A percentile compares a stretch with the other conserved stretches of the same genome.
Conservation (phyloP, 2,329 filamentous ascomycete genomes). For the Nannizziopsis arthrosporioides region DNA sequence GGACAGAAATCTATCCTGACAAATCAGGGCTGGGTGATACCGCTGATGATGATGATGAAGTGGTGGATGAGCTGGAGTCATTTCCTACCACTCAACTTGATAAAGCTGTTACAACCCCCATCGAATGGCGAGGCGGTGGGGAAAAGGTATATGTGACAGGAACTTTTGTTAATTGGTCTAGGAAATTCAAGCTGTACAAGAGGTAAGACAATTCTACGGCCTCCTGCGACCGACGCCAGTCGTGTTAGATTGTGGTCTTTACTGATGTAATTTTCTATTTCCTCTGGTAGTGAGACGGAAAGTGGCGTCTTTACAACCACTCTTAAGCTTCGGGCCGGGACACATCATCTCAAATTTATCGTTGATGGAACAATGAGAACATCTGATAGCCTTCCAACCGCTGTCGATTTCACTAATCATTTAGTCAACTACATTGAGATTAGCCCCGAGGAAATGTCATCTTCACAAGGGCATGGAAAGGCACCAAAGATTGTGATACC, state of each 20-base stretch:
- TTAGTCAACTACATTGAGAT: slow-evolving; percentile 98
- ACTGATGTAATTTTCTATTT: neutral
- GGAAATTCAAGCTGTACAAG: slow-evolving; percentile 75
- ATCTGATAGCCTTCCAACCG: slow-evolving; percentile 75
- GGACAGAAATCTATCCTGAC: slow-evolving; percentile 41
- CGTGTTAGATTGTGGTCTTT: neutral
- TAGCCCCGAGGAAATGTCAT: slow-evolving; percentile 50
- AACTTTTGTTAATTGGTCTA: slow-evolving; percentile 95
- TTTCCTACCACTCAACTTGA: slow-evolving; percentile 55
- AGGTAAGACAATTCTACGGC: slow-evolving; percentile 50
- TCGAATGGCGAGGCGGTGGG: slow-evolving; percentile 74
- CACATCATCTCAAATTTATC: slow-evolving; percentile 92
- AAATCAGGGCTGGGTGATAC: slow-evolving; percentile 44
- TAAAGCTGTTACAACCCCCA: slow-evolving; percentile 67
- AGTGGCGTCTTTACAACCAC: slow-evolving; percentile 59
- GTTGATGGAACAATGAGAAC: slow-evolving; percentile 90
- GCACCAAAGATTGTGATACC: slow-evolving; percentile 26
- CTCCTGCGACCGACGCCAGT: neutral
- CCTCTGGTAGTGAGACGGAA: slow-evolving; percentile 27
- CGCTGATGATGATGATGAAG: slow-evolving; percentile 54
- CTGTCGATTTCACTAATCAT: slow-evolving; percentile 95
- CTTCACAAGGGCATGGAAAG: slow-evolving; percentile 28
- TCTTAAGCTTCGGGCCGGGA: slow-evolving; percentile 78
- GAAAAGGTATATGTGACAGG: slow-evolving; percentile 94
- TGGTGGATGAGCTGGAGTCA: slow-evolving; percentile 60